A percentile compares a stretch with the other conserved stretches of the same genome.
Conservation (phyloP, 495 filamentous ascomycete genomes). For the Penicillium maclennaniae region DNA sequence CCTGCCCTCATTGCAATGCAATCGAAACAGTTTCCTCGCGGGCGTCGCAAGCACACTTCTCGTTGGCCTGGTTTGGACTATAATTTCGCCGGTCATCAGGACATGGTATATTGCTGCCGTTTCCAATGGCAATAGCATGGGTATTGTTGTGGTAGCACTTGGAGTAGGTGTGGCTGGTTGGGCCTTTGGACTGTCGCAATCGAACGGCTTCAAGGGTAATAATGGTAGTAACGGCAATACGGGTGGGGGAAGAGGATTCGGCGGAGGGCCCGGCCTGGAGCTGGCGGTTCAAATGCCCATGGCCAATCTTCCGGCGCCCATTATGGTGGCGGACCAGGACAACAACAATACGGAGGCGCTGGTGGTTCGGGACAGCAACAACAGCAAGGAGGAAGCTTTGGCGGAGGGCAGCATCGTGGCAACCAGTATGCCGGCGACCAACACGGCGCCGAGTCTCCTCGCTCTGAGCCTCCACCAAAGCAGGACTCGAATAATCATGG, state of each 20-base stretch:
- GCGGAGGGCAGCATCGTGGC: conserved; percentile 25
- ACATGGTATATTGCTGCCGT: conserved; percentile 64
- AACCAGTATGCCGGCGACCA: conserved; percentile 39
- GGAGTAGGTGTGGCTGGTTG: conserved; percentile 72
- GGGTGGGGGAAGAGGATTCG: conserved; percentile 21
- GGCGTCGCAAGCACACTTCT: conserved; percentile 72
- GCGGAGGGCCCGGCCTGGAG: conserved; percentile 19
- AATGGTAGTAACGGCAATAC: conserved; percentile 12
- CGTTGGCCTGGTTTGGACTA: conserved; percentile 59
- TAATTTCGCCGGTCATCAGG: conserved; percentile 64
- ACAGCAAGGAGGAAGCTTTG: conserved; percentile 25
- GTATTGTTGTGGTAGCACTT: conserved; percentile 56
- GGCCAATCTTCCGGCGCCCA: conserved; percentile 17
- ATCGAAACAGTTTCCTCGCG: conserved; percentile 86
- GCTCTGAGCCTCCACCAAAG: conserved; percentile 18
- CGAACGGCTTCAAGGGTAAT: conserved; percentile 24
- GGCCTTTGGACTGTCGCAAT: conserved; percentile 66
- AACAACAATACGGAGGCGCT: conserved; percentile 12
- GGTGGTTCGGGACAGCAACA: conserved; percentile 13
- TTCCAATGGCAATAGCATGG: conserved; percentile 57
- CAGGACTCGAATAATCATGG: conserved; percentile 11
- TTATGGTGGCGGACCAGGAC: conserved; percentile 17
- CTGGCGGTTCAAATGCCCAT: conserved; percentile 17
- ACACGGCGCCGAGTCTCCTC: conserved; percentile 20
- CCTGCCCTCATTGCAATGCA: conserved; percentile 78